Evolutionary conservation across 2,329 filamentous ascomycete species (phyloP).

Genomic region (Aspergillus sclerotialis): DNA sequence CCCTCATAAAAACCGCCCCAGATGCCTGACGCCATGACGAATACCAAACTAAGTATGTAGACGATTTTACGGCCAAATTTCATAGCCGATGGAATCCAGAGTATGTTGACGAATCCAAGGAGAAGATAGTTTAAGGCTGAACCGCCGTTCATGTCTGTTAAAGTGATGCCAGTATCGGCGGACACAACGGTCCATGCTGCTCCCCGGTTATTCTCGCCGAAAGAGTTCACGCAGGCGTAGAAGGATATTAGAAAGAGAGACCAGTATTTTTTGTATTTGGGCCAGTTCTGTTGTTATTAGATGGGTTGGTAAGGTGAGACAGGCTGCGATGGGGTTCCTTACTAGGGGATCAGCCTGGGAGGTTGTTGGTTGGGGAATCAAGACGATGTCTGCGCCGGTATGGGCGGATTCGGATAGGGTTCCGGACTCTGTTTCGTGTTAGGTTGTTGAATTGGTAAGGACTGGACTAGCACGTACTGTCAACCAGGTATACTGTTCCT

Average conservation of each 20-base stretch:
- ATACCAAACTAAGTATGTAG: conserved; percentile 26
- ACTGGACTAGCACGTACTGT: conserved; percentile 11
- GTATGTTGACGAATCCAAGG: conserved; percentile 35
- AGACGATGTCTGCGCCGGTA: conserved; percentile 22
- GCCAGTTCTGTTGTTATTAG: conserved; percentile 21
- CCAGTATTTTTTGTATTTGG: conserved; percentile 32
- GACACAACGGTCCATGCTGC: conserved; percentile 38
- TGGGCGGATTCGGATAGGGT: conserved; percentile 15
- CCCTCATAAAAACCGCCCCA: conserved; percentile 24
- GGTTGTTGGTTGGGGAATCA: conserved; percentile 25
- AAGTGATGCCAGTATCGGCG: conserved; percentile 28
- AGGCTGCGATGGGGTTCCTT: neutral
- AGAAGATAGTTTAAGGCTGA: conserved; percentile 36
- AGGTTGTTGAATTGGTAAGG: neutral
- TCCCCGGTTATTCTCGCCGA: conserved; percentile 36
- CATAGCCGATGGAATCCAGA: conserved; percentile 30
- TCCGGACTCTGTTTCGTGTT: conserved; percentile 8
- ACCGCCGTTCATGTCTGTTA: conserved; percentile 37
- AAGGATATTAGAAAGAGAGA: conserved; percentile 33
- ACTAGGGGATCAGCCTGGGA: conserved; percentile 25
- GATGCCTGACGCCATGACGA: conserved; percentile 23
- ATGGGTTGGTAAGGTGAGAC: neutral
- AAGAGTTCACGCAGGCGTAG: conserved; percentile 36
- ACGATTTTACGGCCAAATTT: conserved; percentile 28
- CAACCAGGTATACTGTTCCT: conserved; percentile 28